Evolutionary conservation across 805 yeast species (phyloP).

Genomic region (Kluyveromyces siamensis): DNA sequence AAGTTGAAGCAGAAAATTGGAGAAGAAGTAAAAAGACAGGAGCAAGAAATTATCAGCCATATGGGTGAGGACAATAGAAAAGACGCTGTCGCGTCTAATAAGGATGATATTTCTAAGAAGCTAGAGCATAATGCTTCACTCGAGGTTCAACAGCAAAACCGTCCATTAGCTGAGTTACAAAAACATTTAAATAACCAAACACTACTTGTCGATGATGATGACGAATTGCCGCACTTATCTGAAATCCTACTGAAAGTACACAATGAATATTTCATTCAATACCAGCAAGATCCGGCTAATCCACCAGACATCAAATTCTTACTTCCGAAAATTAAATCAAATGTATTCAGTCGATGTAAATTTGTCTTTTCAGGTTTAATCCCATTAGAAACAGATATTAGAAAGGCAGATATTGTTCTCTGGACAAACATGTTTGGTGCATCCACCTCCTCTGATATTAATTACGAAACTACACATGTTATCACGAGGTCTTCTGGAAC

Average conservation of each 20-base stretch:
- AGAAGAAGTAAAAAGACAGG: conserved; percentile 28
- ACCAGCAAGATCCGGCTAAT: conserved; percentile 36
- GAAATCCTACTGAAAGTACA: conserved; percentile 59
- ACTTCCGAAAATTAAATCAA: conserved; percentile 63
- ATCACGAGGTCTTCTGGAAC: conserved; percentile 77
- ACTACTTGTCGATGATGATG: conserved; percentile 69
- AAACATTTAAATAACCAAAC: conserved; percentile 48
- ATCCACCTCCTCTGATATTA: conserved; percentile 59
- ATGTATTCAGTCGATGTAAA: conserved; percentile 58
- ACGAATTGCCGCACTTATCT: conserved; percentile 58
- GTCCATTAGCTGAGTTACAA: conserved; percentile 81
- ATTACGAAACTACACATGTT: conserved; percentile 75
- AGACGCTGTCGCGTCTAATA: conserved; percentile 42
- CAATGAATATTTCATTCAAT: conserved; percentile 47
- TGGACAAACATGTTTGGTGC: conserved; percentile 96
- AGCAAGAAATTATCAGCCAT: conserved; percentile 26
- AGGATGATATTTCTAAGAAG: conserved; percentile 45
- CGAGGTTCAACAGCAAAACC: conserved; percentile 70
- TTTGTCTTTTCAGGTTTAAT: conserved; percentile 84
- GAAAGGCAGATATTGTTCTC: conserved; percentile 75
- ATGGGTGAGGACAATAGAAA: conserved; percentile 26
- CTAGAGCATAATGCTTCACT: conserved; percentile 58
- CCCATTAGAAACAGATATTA: conserved; percentile 68
- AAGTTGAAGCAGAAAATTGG: conserved; percentile 23
- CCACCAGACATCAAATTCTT: conserved; percentile 60